Base-by-base conservation (phyloP, 768 basidiomycete genomes). In the Kwoniella europaea region DNA sequence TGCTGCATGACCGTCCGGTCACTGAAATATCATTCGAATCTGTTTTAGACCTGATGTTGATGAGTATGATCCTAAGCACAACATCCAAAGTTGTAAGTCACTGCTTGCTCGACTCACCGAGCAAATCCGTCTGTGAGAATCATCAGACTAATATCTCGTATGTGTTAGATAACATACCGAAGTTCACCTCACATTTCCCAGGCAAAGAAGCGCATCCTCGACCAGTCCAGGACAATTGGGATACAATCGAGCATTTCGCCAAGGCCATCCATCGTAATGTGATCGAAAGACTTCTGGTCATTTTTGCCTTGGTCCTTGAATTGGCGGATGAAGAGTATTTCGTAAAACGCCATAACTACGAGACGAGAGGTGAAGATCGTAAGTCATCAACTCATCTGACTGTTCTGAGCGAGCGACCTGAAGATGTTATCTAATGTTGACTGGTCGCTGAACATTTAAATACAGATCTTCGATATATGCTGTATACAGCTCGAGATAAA, bases 181-280 rank as follows among this genome's bases (percentile, higher is more conserved):
- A 65, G 64, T 65, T 65, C 54, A 65, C 54, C 29, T 52, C 64
- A 15, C 50, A 65, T 24, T 65, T 65, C 41, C 64, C 64, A 24
- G 52, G 7, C 27, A 65, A 65, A 42, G 64, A 55, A 27, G 20
- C 64, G 10, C 64, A 65, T 42, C 64, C 64, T 24, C 24, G 9
- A 43, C 29, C 54, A 9, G 41, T 65, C 10, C 64, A 65, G 41
- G 7, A 54, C 12, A 54, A 65, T 43, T 65, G 64, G 64, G 54
- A 65, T 16, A 65, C 54, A 10, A 65, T 65, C 50, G 64, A 65
- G 41, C 6, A 18, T 10, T 65, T 65, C 54, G 64, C 64, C 50
- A 54, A 56, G 24, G 20, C 20, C 22, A 24, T 65, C 6, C 64
- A 65, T 56, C 15, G 10, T 52, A 65, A 65, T 35, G 64, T 65